These are phyloP conservation scores for Osmanthus fragrans DNA, from an alignment of 257 asterid genomes.

Conservation along the genomic window DNA sequence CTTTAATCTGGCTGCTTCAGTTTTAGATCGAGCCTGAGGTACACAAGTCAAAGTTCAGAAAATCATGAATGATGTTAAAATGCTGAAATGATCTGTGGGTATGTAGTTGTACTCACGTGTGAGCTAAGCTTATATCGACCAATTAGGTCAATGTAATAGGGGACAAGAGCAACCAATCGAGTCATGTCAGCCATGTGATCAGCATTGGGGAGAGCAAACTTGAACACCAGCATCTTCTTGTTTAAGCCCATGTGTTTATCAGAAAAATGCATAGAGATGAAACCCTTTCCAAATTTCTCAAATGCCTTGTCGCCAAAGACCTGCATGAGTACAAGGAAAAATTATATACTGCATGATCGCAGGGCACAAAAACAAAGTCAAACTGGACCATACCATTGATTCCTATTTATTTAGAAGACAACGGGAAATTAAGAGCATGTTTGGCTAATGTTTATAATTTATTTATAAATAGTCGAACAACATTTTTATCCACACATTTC, in stretches of 20 bases:
- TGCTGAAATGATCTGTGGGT: conserved; percentile 1
- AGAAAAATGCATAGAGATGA: conserved; percentile 90
- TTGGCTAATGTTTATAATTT: no score
- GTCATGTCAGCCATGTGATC: conserved; percentile 83
- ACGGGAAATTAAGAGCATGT: not conserved
- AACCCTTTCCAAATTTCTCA: conserved; percentile 77
- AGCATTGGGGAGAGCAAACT: conserved; percentile 85
- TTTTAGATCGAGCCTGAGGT: conserved; percentile 76
- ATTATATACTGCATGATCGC: conserved; percentile 15
- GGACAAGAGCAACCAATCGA: conserved; percentile 88
- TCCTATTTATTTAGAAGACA: not conserved
- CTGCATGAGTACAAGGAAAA: conserved; percentile 40
- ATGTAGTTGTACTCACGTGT: conserved; percentile 53
- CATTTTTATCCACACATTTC: no score
- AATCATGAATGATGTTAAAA: not conserved
- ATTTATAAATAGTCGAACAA: no score
- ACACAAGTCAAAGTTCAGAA: conserved; percentile 23
- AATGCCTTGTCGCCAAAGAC: conserved; percentile 89
- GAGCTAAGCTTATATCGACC: conserved; percentile 92
- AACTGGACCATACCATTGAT: not conserved
- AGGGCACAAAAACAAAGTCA: not conserved
- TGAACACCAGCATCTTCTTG: conserved; percentile 85
- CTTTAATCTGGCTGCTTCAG: conserved; percentile 77
- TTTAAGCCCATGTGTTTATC: conserved; percentile 73
- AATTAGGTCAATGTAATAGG: conserved; percentile 83